A percentile compares a stretch with the other conserved stretches of the same genome.
Conservation (phyloP, 495 filamentous ascomycete genomes). For the Articulospora tetracladia region DNA sequence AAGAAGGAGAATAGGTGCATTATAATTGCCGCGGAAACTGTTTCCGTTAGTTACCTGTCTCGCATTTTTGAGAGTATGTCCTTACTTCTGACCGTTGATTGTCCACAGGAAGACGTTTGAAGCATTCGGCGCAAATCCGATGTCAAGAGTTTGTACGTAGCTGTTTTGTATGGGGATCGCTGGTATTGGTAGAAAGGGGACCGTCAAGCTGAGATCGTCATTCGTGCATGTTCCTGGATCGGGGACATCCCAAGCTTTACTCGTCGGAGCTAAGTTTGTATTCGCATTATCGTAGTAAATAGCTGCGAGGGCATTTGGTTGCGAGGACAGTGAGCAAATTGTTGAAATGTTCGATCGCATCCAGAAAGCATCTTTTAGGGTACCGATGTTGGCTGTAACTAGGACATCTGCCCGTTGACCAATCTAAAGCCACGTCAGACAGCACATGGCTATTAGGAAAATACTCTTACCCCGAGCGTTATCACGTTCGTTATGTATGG, state of each 20-base stretch:
- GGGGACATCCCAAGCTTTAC: constrained; percentile 31
- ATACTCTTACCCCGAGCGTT: not conserved
- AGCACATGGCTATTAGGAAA: not conserved
- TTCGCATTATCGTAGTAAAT: constrained; percentile 42
- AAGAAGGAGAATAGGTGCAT: constrained; percentile 49
- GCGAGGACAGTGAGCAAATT: constrained; percentile 34
- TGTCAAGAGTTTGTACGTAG: constrained; percentile 26
- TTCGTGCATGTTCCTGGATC: constrained; percentile 39
- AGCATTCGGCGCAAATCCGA: constrained; percentile 46
- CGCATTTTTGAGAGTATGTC: not conserved
- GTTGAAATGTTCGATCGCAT: constrained; percentile 19
- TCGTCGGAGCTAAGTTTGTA: constrained; percentile 25
- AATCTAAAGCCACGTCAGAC: constrained; percentile 30
- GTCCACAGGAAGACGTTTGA: constrained; percentile 47
- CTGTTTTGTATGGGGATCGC: constrained; percentile 31
- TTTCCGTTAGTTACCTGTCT: not conserved
- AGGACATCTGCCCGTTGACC: constrained; percentile 62
- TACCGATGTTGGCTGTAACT: constrained; percentile 29
- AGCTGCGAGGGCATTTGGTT: constrained; percentile 42
- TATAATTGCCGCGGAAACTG: constrained; percentile 51
- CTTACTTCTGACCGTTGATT: constrained; percentile 51
- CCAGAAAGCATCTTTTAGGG: constrained; percentile 56
- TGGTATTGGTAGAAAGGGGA: constrained; percentile 43
- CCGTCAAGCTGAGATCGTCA: constrained; percentile 42
- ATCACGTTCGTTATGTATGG: constrained; percentile 37